phyloP scores from a whole-genome alignment of 495 filamentous ascomycete genomes.

The Penicillium odoratum region DNA sequence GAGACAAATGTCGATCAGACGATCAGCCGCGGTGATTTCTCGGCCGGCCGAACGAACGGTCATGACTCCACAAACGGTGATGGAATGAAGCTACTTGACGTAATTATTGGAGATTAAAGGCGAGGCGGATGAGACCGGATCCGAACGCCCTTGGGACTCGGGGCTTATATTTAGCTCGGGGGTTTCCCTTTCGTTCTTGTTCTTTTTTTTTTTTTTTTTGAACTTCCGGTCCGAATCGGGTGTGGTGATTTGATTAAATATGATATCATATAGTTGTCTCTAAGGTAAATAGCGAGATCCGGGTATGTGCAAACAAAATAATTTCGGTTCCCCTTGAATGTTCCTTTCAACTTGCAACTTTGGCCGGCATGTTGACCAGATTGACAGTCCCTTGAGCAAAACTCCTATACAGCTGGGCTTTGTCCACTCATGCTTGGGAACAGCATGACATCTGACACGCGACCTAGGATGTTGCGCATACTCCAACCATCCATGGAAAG shows the following conservation, averaged over 20 bases:
- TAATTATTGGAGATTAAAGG: neutral
- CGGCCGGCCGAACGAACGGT: slow-evolving; percentile 25
- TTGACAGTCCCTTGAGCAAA: neutral
- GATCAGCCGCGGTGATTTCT: slow-evolving; percentile 21
- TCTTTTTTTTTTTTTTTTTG: neutral
- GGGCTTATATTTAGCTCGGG: neutral
- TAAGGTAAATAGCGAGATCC: neutral
- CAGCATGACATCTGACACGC: slow-evolving; percentile 45
- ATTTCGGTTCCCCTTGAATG: neutral
- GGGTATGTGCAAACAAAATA: neutral
- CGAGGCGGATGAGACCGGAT: neutral
- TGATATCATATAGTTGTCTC: neutral
- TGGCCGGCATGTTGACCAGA: neutral
- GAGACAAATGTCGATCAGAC: slow-evolving; percentile 9
- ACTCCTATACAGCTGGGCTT: slow-evolving; percentile 4
- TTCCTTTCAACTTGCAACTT: no score
- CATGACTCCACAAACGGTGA: neutral
- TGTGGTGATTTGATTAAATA: neutral
- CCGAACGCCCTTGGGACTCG: neutral
- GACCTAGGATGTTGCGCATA: slow-evolving; percentile 33
- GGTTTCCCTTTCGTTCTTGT: neutral
- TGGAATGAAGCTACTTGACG: neutral
- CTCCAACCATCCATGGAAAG: slow-evolving; percentile 20
- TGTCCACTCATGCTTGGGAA: slow-evolving; percentile 39
- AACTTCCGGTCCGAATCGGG: neutral